Conservation (phyloP, 108 stramenopile genomes). For the Nannochloropsis oceanica region DNA sequence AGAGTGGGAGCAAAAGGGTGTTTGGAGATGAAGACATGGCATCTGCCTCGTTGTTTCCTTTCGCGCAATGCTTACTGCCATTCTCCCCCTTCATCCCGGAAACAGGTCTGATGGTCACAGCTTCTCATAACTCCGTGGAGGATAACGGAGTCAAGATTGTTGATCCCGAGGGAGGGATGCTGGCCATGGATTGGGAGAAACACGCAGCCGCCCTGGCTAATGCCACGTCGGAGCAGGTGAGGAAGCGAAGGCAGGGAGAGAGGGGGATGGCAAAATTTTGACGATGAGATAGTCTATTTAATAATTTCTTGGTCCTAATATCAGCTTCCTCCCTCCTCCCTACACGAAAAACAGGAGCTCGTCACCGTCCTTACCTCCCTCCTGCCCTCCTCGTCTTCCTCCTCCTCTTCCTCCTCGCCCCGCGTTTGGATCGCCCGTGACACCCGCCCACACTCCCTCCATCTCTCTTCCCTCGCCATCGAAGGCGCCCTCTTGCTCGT, state of each 20-base stretch:
- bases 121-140: constrained; percentile 75
- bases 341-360: not conserved
- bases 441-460: not conserved
- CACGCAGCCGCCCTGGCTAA: constrained; percentile 54
- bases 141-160: constrained; percentile 96
- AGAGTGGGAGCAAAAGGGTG: not conserved
- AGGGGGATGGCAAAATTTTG: too few species aligned
- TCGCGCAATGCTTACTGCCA: not conserved
- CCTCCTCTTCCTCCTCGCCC: not conserved
- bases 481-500: constrained; percentile 40
- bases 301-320: too few species aligned
- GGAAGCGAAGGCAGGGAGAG: not conserved
- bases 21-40: not conserved
- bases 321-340: not conserved
- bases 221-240: not conserved
- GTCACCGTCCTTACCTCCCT: not conserved
- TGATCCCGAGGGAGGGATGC: constrained; percentile 80
- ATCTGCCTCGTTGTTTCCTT: not conserved
- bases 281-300: too few species aligned
- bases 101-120: constrained; percentile 91
- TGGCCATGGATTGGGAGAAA: constrained; percentile 55
- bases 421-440: not conserved
- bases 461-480: not conserved
- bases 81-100: not conserved
- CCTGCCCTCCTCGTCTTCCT: not conserved